These are phyloP conservation scores for Podospora anserina DNA, from an alignment of 495 filamentous ascomycete genomes.

Conservation along the genomic window DNA sequence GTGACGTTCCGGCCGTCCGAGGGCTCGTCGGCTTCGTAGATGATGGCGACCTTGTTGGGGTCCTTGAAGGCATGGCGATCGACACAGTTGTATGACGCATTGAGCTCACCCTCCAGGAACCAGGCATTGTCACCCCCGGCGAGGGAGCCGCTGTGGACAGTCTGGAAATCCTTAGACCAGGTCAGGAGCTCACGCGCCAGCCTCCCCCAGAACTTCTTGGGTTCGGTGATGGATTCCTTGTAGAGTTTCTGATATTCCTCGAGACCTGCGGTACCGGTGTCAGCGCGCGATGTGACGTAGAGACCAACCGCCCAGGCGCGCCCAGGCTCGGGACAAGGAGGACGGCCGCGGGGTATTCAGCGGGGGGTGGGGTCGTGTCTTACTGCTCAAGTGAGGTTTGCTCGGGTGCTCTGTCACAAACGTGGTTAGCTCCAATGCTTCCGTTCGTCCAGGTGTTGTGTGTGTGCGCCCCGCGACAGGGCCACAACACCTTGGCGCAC, in stretches of 20 bases:
- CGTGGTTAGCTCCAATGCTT: conserved; percentile 34
- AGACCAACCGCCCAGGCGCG: neutral
- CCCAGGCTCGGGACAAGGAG: neutral
- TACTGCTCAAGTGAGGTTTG: conserved; percentile 55
- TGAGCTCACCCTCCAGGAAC: conserved; percentile 92
- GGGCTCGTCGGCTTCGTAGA: conserved; percentile 96
- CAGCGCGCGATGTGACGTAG: conserved; percentile 19
- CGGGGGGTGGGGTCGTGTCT: conserved; percentile 22
- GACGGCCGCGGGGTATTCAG: conserved; percentile 3
- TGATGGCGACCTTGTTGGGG: conserved; percentile 89
- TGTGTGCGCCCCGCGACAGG: conserved; percentile 23
- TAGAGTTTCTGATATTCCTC: conserved; percentile 91
- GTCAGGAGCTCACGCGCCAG: conserved; percentile 84
- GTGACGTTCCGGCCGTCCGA: conserved; percentile 83
- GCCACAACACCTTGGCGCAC: conserved; percentile 21
- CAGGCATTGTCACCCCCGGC: conserved; percentile 81
- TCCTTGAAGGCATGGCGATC: conserved; percentile 93
- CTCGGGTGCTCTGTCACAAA: conserved; percentile 52
- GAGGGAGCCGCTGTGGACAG: conserved; percentile 76
- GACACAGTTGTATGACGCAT: conserved; percentile 96
- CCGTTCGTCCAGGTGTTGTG: conserved; percentile 26
- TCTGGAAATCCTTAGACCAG: conserved; percentile 90
- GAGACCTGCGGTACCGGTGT: conserved; percentile 43
- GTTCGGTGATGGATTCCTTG: conserved; percentile 91
- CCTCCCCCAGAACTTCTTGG: conserved; percentile 85